phyloP scores from a whole-genome alignment of 164 flowering plant species.

The Vitis amurensis region DNA sequence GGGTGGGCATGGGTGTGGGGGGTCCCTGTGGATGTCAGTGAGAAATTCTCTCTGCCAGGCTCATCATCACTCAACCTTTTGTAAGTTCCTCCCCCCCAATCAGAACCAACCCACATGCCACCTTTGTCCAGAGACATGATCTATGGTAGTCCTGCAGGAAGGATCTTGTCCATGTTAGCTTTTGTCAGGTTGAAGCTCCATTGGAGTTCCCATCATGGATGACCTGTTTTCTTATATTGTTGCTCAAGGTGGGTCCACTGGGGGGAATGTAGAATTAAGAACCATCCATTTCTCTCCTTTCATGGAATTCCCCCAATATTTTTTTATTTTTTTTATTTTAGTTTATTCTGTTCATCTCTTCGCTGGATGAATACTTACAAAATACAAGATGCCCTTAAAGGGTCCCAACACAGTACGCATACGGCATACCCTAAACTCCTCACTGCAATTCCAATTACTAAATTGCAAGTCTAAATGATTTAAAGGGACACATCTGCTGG shows the following conservation, averaged over 20 bases:
- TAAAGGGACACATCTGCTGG: conserved; percentile 4
- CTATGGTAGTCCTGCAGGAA: conserved; percentile 25
- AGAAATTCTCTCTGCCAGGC: conserved; percentile 21
- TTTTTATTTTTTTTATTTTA: background rate
- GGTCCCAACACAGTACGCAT: too few relatives aligned
- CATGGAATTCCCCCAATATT: background rate
- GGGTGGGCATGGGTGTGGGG: conserved; percentile 3
- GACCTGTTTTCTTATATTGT: background rate
- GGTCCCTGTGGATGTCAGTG: conserved; percentile 18
- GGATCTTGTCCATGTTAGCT: conserved; percentile 41
- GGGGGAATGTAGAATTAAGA: background rate
- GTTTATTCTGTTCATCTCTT: too few relatives aligned
- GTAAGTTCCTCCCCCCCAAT: conserved; percentile 15
- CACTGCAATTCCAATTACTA: background rate
- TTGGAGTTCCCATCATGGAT: conserved; percentile 16
- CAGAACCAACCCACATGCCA: conserved; percentile 28
- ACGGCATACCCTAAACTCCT: too few relatives aligned
- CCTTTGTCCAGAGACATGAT: conserved; percentile 26
- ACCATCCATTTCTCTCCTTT: conserved; percentile 19
- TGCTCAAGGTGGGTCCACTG: background rate
- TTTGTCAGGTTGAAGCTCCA: conserved; percentile 39
- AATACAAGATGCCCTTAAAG: too few relatives aligned
- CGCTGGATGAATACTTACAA: too few relatives aligned
- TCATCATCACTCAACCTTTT: conserved; percentile 12
- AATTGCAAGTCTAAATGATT: conserved; percentile 1